Evolutionary conservation across 345 rosid genomes (phyloP), one percentile per base, ranked within the genome.

Genomic region (Erucastrum elatum): DNA sequence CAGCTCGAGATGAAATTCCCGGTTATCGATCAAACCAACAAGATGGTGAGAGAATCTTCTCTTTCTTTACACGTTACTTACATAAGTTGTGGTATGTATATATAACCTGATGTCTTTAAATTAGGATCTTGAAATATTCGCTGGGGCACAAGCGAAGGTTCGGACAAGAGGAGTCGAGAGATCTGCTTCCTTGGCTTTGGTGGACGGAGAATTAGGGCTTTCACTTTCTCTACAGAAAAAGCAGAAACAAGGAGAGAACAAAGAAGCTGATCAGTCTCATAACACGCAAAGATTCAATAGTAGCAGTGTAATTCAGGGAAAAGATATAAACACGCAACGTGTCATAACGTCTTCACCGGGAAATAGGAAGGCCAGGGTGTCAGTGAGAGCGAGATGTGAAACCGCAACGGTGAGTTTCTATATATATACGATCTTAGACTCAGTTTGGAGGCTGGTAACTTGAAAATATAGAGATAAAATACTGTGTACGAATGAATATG

Each of bases 301-400:
- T 68, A 74, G 29, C 59, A 62, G 26, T 30, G 12, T 64, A 44
- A 33, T 64, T 64, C 67, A 33, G 67, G 44, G 67, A 64, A 21
- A 64, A 33, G 76, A 70, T 8, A 65, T 7, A 11, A 80, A 58
- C 29, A 25, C 3, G 0, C 75, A 75, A 70, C 83, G 70, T 34
- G 33, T 75, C 29, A 35, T 65, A 21, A 31, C 80, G 8, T 65
- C 83, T 59, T 56, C 74, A 46, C 80, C 30, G 0, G 83, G 76
- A 6, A 80, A 75, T 53, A 94, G 88, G 80, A 94, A 89, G 78
- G 86, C 93, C 63, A 89, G 96, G 82, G 98, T 94, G 71, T 94
- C 87, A 61, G 89, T 94, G 26, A 85, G 95, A 86, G 92, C 94
- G 31, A 85, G 96, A 85, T 94, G 98, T 71, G 90, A 94, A 59